Percentiles rank a stretch among this genome's conserved stretches.
Conservation (phyloP, 768 basidiomycete species). For the Lepiota subincarnata region DNA sequence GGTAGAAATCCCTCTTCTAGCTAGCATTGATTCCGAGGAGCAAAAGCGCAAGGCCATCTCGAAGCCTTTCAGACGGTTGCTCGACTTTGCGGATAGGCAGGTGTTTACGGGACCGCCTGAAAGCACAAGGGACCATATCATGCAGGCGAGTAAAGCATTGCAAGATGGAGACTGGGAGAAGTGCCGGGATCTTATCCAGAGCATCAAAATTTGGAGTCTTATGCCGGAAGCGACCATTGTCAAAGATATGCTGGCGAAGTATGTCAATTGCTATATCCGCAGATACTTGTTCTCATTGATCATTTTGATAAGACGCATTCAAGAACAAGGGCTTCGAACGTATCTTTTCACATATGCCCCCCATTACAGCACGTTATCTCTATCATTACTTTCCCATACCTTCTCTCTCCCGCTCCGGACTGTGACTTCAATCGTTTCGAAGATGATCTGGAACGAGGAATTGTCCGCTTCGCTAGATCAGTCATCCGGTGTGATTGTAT, state of each 20-base stretch:
- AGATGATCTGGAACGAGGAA: conserved; percentile 99
- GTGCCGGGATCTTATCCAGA: conserved; percentile 87
- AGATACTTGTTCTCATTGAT: conserved; percentile 5
- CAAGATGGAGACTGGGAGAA: conserved; percentile 98
- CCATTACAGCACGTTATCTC: conserved; percentile 87
- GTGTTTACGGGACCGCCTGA: conserved; percentile 99
- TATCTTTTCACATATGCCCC: conserved; percentile 98
- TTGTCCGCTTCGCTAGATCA: conserved; percentile 91
- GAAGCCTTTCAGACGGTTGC: conserved; percentile 91
- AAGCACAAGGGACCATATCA: conserved; percentile 97
- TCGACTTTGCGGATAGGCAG: conserved; percentile 97
- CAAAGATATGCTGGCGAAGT: conserved; percentile 95
- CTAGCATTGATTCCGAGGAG: conserved; percentile 93
- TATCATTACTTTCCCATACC: conserved; percentile 80
- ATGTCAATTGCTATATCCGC: conserved; percentile 22
- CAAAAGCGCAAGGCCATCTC: conserved; percentile 89
- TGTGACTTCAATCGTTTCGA: conserved; percentile 89
- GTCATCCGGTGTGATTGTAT: conserved; percentile 83
- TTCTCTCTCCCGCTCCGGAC: conserved; percentile 79
- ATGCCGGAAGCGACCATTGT: conserved; percentile 87
- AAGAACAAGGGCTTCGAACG: conserved; percentile 94
- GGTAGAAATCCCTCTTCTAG: conserved; percentile 92
- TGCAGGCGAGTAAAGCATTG: conserved; percentile 96
- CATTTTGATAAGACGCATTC: conserved; percentile 69
- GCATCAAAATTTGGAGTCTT: conserved; percentile 97